A percentile compares a stretch with the other conserved stretches of the same genome.
Conservation (phyloP, 2,329 filamentous ascomycete species). For the Hypoxylon sp. region DNA sequence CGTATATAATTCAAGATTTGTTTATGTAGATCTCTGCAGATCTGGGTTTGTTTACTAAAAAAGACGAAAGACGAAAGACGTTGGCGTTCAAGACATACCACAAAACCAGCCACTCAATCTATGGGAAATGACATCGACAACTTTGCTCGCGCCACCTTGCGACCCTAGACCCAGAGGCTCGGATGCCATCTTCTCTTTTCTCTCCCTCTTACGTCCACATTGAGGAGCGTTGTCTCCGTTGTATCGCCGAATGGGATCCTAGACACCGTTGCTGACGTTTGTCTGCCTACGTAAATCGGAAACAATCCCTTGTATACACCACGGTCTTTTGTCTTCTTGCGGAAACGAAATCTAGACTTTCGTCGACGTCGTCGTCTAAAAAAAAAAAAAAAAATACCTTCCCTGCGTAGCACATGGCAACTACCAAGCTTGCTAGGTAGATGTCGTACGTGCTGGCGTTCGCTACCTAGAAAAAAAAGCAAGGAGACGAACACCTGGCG, state of each 20-base stretch:
- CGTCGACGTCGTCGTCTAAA: constrained; percentile 1
- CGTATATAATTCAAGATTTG: constrained; percentile 1
- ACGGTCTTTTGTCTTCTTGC: no score
- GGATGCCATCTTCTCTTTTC: constrained; percentile 1
- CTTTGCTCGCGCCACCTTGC: not conserved
- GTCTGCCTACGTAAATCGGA: constrained; percentile 14
- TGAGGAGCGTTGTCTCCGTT: constrained; percentile 9
- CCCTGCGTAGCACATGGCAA: constrained; percentile 27
- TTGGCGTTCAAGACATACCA: constrained; percentile 12
- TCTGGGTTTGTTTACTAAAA: constrained; percentile 14
- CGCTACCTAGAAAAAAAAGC: no score
- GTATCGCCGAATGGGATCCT: not conserved
- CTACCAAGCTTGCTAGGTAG: no score
- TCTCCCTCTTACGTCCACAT: constrained; percentile 2
- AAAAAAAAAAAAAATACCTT: constrained; percentile 27
- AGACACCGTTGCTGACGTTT: constrained; percentile 8
- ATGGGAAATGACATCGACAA: constrained; percentile 21
- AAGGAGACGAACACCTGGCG: no score
- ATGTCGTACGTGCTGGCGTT: no score
- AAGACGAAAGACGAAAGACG: no score
- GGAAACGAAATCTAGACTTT: constrained; percentile 1
- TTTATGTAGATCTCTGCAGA: constrained; percentile 16
- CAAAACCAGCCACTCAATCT: constrained; percentile 25
- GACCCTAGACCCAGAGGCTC: not conserved
- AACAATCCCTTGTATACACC: constrained; percentile 13